Evolutionary conservation across 164 flowering plant species (phyloP).

Genomic region (Santalum album): DNA sequence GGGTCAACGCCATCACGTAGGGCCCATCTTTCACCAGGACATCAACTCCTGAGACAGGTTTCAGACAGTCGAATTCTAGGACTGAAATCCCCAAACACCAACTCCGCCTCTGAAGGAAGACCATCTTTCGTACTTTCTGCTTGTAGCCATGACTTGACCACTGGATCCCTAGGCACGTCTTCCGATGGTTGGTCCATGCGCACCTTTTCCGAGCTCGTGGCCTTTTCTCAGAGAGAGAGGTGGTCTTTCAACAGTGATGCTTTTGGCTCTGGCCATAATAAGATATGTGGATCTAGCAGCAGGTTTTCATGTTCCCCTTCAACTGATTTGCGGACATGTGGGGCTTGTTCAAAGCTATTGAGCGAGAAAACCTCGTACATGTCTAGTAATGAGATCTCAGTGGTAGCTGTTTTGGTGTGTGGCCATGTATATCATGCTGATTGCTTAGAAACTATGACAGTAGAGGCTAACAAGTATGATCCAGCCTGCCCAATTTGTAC

Average conservation of each 20-base stretch:
- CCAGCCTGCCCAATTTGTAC: conserved; percentile 77
- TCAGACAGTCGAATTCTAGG: conserved; percentile 52
- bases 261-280: conserved; percentile 32
- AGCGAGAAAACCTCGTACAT: conserved; percentile 51
- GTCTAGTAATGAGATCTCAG: conserved; percentile 40
- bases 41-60: conserved; percentile 47
- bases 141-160: conserved; percentile 43
- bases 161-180: conserved; percentile 62
- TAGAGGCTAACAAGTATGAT: conserved; percentile 55
- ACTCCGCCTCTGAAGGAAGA: conserved; percentile 60
- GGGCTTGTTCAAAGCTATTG: conserved; percentile 60
- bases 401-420: conserved; percentile 69
- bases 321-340: conserved; percentile 58
- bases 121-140: conserved; percentile 40
- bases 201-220: conserved; percentile 72
- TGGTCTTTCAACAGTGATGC: conserved; percentile 90
- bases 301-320: conserved; percentile 43
- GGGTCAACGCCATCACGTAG: conserved; percentile 49
- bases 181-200: conserved; percentile 89
- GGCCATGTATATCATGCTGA: conserved; percentile 93
- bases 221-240: conserved; percentile 65
- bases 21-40: conserved; percentile 53
- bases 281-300: conserved; percentile 50
- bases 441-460: conserved; percentile 69
- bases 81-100: conserved; percentile 45